These are phyloP conservation scores for Hypocrella siamensis DNA, from an alignment of 2,329 filamentous ascomycete genomes.

Conservation along the genomic window DNA sequence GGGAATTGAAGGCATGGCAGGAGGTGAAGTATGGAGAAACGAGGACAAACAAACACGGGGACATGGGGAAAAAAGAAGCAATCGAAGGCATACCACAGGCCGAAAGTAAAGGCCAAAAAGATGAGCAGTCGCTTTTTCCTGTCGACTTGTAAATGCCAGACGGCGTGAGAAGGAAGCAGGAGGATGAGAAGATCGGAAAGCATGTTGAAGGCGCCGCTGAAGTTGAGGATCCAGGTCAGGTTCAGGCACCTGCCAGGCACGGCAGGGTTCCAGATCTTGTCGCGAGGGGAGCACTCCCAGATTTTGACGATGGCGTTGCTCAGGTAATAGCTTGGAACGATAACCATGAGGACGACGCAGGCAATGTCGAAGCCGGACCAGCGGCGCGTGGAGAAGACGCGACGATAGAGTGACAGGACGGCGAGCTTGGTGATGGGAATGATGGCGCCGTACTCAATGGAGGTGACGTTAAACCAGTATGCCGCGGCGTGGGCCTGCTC, in stretches of 20 bases:
- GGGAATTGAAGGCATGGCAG: no score
- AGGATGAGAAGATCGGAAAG: conserved; percentile 3
- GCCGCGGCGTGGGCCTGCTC: conserved; percentile 1
- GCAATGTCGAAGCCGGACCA: conserved; percentile 2
- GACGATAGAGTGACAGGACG: conserved; percentile 3
- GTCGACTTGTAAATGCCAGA: conserved; percentile 3
- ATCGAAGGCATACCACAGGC: conserved; percentile 2
- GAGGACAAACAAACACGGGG: no score
- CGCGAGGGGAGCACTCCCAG: conserved; percentile 3
- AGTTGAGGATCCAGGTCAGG: conserved; percentile 2
- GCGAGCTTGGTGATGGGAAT: conserved; percentile 4
- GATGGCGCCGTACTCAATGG: conserved; percentile 5
- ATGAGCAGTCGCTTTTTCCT: not conserved
- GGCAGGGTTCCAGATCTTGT: conserved; percentile 3
- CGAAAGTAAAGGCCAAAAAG: conserved; percentile 3
- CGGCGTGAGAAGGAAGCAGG: conserved; percentile 3
- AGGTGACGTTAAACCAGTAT: conserved; percentile 4
- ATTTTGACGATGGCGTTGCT: conserved; percentile 4
- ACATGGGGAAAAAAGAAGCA: no score
- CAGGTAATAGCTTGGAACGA: conserved; percentile 2
- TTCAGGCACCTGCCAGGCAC: conserved; percentile 3
- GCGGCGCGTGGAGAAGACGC: conserved; percentile 3
- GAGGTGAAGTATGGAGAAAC: no score
- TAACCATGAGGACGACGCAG: not conserved
- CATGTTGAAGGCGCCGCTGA: conserved; percentile 4